A percentile compares a stretch with the other conserved stretches of the same genome.
Conservation (phyloP, 305 asterid genomes). For the Fraxinus baroniana region DNA sequence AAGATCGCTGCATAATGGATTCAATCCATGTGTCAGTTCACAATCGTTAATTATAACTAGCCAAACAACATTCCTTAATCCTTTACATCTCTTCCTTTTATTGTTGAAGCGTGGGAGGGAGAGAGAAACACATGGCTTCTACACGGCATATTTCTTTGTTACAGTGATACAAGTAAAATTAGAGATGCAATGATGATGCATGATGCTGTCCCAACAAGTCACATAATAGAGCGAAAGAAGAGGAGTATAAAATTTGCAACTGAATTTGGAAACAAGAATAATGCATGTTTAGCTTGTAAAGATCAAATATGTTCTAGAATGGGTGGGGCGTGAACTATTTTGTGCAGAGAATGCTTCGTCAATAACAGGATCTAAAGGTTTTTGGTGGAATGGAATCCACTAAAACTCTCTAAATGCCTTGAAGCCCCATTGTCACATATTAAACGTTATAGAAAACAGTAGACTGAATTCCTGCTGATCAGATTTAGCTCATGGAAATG, state of each 20-base stretch:
- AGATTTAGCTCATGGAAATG: neutral
- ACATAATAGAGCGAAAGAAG: neutral
- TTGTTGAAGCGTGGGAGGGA: neutral
- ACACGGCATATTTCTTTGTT: neutral
- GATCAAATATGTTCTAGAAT: neutral
- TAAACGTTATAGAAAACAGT: neutral
- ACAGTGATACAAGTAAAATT: neutral
- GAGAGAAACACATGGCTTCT: neutral
- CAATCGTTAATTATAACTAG: neutral
- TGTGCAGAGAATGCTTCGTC: neutral
- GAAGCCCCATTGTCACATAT: neutral
- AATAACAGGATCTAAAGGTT: neutral
- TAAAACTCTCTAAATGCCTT: neutral
- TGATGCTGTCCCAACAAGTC: neutral
- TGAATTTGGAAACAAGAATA: neutral
- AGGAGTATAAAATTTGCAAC: neutral
- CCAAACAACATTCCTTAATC: neutral
- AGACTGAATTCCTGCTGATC: neutral
- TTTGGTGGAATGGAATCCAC: neutral
- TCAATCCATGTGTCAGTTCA: neutral
- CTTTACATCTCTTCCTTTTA: neutral
- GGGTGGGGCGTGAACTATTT: neutral
- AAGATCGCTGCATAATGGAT: slow-evolving; percentile 66
- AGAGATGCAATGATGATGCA: neutral
- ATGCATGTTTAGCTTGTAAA: neutral